These are phyloP conservation scores for Epichloe scottii DNA, from an alignment of 2,329 filamentous ascomycete genomes.

Conservation along the genomic window DNA sequence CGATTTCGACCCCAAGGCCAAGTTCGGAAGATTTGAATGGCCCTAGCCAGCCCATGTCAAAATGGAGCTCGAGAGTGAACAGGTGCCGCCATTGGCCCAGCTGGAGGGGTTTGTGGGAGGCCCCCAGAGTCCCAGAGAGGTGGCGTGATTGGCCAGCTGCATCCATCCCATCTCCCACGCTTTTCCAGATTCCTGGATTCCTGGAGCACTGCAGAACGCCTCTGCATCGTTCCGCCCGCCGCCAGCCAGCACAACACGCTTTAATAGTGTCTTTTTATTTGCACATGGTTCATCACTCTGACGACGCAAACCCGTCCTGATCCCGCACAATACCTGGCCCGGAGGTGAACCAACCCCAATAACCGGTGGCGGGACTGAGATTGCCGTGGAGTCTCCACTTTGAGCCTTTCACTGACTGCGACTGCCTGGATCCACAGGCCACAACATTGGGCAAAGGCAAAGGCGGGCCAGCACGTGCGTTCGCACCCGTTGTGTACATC, in stretches of 20 bases:
- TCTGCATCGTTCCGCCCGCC: background rate
- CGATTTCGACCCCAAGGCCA: background rate
- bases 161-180: background rate
- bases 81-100: constrained; percentile 2
- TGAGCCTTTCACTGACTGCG: background rate
- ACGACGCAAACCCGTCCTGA: background rate
- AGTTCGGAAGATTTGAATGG: background rate
- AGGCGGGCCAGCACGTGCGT: background rate
- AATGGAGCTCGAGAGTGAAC: background rate
- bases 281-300: too few relatives aligned
- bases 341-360: too few relatives aligned
- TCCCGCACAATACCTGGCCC: background rate
- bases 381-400: too few relatives aligned
- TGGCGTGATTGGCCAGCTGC: background rate
- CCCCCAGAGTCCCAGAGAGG: background rate
- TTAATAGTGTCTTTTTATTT: background rate
- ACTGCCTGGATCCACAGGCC: constrained; percentile 1
- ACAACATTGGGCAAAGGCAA: background rate
- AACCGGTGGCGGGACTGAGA: too few relatives aligned
- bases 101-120: background rate
- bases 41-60: background rate
- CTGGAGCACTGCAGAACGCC: background rate
- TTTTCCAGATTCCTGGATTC: background rate
- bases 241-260: background rate
- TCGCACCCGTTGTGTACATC: background rate